Base-by-base conservation (phyloP, 768 basidiomycete genomes). In the Crucibulum laeve region DNA sequence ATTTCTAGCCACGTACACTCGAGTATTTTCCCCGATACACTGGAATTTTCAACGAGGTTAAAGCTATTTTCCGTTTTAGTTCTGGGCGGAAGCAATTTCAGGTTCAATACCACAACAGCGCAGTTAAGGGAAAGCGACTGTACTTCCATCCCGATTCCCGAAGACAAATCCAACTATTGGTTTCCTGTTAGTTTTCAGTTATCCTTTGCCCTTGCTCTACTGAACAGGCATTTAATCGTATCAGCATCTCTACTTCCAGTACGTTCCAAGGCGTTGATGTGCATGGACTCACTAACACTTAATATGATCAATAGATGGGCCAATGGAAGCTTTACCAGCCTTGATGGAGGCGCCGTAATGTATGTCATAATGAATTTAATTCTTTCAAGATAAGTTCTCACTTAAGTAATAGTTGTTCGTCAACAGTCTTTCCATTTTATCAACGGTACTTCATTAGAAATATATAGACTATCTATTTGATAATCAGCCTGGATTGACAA, bases 391-490 rank as follows among this genome's bases (percentile, higher is more conserved):
- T 26, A 26, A 10, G 6, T n/a, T n/a, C n/a, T n/a, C n/a, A n/a
- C n/a, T n/a, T n/a, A n/a, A n/a, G n/a, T n/a, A n/a, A n/a, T n/a
- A n/a, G n/a, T n/a, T n/a, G n/a, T n/a, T n/a, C n/a, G n/a, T n/a
- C n/a, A n/a, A n/a, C n/a, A n/a, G n/a, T 18, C 42, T 19, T 3
- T 17, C 37, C 42, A 23, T 19, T 15, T 23, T 23, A 34, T 25
- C 26, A 40, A 28, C 42, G 4, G n/a, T 11, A 25, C 5, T 19
- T 3, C 18, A 33, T 36, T 25, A 25, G 11, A 48, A 19, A 21
- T 21, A 21, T 5, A 36, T 18, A 76, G 75, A 78, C 54, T 77
- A 78, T 51, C 56, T 77, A 32, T 77, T 70, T 60, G 62, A 56
- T 41, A 67, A 74, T 49, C 69, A 59, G 37, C 54, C 72, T 30